Base-by-base conservation (phyloP, 1,139 yeast species). In the Suhomyces bokatorum region DNA sequence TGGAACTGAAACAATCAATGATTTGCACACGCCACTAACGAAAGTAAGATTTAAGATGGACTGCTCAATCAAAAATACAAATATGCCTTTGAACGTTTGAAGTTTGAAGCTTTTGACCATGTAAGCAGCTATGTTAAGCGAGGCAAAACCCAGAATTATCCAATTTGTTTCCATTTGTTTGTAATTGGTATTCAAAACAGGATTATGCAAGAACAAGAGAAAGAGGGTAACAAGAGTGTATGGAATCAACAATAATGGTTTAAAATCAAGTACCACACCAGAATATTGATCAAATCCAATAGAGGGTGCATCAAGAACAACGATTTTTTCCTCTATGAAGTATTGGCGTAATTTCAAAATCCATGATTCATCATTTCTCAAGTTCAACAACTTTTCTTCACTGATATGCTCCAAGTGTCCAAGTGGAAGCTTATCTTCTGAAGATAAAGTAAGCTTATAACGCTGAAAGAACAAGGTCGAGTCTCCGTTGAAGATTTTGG, bases 11-110 rank as follows among this genome's bases (percentile, higher is more conserved):
- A 34, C 29, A 13, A 27, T 4, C 10, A 34, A 16, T 22, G 36
- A n/a, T 11, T 22, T 26, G 14, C 29, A n/a, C 11, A 13, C 20
- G 10, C 29, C 29, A 14, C 12, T 34, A 3, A 20, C 9, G n/a
- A 34, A 34, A 4, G 17, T 27, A 24, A 13, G 22, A 4, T 14
- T 34, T 9, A 34, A 24, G 4, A 22, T 3, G 7, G 14, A 15
- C 15, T 34, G 36, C 15, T 34, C 78, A 1, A 57, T 45, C 22
- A 85, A 63, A 37, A 82, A 57, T 12, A 77, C 53, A 16, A 67
- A 56, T 1, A 79, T 82, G 3, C 75, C 63, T 43, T 65, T 69
- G 57, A 82, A 77, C 15, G 65, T 68, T 9, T 72, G 63, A 13
- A 75, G 40, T 38, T 59, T 62, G 11, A 64, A 46, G 26, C 56